These are phyloP conservation scores for Cryptosporidium tyzzeri DNA, from an alignment of 169 alveolate species.

Conservation along the genomic window DNA sequence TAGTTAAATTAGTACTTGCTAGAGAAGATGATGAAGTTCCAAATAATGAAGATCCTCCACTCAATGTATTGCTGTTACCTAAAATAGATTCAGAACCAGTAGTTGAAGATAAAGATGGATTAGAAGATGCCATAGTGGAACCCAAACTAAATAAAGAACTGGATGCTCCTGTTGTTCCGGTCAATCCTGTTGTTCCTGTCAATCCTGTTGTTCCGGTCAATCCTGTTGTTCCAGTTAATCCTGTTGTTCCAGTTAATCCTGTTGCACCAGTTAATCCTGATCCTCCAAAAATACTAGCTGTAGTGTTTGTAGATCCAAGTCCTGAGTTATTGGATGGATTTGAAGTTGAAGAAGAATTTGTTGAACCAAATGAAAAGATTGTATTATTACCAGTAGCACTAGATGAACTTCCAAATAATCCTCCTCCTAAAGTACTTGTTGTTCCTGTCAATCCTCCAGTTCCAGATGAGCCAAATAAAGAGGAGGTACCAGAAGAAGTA, in stretches of 20 bases:
- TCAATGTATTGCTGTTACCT: not conserved
- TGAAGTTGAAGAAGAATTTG: not conserved
- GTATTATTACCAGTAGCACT: not conserved
- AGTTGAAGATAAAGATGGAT: not conserved
- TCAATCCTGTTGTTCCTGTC: too few relatives aligned
- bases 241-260: not conserved
- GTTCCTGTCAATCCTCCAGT: not conserved
- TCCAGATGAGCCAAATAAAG: slow-evolving; percentile 19
- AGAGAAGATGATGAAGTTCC: slow-evolving; percentile 33
- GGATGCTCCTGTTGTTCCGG: not conserved
- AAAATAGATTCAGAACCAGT: not conserved
- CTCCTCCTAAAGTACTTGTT: too few relatives aligned
- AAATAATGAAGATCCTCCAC: slow-evolving; percentile 22
- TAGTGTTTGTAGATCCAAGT: not conserved
- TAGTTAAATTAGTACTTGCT: not conserved
- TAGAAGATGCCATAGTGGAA: not conserved
- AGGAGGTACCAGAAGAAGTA: not conserved
- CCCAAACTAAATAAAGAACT: not conserved
- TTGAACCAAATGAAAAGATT: not conserved
- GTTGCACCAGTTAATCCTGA: not conserved
- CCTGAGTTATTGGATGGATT: not conserved
- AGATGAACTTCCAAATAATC: not conserved
- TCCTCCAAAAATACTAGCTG: not conserved
- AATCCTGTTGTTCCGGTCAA: too few relatives aligned
- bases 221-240: not conserved